Base-by-base conservation (phyloP, 805 yeast genomes). In the Brettanomyces bruxellensis region DNA sequence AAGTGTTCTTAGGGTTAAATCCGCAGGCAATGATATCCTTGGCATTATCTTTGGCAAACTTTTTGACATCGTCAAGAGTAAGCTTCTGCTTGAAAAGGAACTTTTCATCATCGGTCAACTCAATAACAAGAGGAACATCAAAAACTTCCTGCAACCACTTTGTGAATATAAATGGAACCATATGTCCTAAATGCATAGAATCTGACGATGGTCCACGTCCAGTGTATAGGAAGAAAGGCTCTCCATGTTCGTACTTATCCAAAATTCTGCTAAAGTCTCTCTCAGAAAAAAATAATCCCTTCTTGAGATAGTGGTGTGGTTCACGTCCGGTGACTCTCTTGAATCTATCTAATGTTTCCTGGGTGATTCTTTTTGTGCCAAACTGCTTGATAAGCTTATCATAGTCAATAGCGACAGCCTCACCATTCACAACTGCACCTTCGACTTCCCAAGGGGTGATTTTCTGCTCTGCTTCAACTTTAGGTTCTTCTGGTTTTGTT, bases 391-490 rank as follows among this genome's bases (percentile, higher is more conserved):
- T 85, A 54, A 93, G 73, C 67, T 88, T 88, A 48, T 87, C 91
- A 62, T 93, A 93, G 69, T 93, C 96, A 55, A 93, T 90, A 25
- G 80, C 89, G 64, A 85, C 90, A n/a, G 85, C 78, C 56, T 83
- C 72, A 46, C 99, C 99, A 57, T 90, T 95, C 48, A 88, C 96
- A 41, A 91, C 95, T 3, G 97, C 98, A 48, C 98, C 99, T 66
- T 86, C 96, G 30, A 93, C 99, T 64, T 93, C 99, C 99, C 99
- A 93, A 43, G 99, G 99, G 1, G 99, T 93, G 49, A 85, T 73
- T 34, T 69, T 72, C 61, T 83, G 90, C 47, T 73, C 81, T 2
- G 55, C 52, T 43, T 45, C 55, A 25, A 57, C 32, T 8, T 49
- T 50, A 28, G 61, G 40, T 3, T 56, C 47, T 42, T 53, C 62